phyloP scores from a whole-genome alignment of 2,329 filamentous ascomycete genomes.

The Xylaria sp. region DNA sequence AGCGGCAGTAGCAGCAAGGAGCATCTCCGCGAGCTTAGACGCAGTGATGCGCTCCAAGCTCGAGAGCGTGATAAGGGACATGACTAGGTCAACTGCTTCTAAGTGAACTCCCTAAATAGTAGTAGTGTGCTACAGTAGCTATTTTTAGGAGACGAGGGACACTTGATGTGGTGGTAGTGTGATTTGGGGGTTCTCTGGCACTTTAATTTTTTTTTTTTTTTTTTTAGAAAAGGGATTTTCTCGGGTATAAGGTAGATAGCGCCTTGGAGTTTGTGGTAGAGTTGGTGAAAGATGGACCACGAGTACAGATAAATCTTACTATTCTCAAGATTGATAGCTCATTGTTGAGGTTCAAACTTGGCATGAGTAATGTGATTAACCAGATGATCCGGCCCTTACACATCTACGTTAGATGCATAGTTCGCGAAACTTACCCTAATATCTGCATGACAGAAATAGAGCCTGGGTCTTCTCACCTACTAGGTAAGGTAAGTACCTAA shows the following conservation, averaged over 20 bases:
- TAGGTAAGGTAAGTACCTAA: neutral
- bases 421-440: neutral
- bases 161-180: neutral
- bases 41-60: slow-evolving; percentile 74
- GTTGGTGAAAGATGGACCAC: neutral
- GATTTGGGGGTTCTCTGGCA: too few species aligned
- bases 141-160: neutral
- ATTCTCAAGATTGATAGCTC: neutral
- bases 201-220: too few species aligned
- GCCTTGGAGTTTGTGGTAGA: neutral
- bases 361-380: too few species aligned
- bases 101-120: neutral
- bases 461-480: too few species aligned
- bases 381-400: neutral
- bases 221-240: too few species aligned
- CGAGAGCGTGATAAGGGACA: slow-evolving; percentile 58
- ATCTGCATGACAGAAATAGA: slow-evolving; percentile 1
- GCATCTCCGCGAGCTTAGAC: slow-evolving; percentile 71
- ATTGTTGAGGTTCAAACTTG: neutral
- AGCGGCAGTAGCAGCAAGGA: slow-evolving; percentile 60
- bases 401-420: slow-evolving; percentile 25
- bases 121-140: neutral
- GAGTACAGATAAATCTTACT: neutral
- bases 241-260: neutral
- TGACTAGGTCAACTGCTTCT: slow-evolving; percentile 3